phyloP scores from a whole-genome alignment of 2,329 filamentous ascomycete species.

The Diplodia seriata region DNA sequence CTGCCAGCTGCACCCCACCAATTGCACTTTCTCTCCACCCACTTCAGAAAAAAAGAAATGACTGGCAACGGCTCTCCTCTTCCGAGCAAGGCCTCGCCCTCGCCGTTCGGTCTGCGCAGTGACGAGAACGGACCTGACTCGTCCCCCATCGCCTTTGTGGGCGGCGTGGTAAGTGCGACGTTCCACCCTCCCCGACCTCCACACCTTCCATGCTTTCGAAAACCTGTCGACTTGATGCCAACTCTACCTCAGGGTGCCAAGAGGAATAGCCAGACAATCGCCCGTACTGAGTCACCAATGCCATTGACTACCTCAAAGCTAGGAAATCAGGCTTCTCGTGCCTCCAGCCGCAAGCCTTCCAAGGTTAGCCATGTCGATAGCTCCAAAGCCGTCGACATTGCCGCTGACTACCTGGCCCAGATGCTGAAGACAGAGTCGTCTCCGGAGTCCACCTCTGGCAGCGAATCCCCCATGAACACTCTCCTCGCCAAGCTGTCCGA shows the following conservation, averaged over 20 bases:
- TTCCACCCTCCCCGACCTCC: slow-evolving; percentile 35
- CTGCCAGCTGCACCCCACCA: background rate
- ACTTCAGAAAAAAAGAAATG: slow-evolving; percentile 43
- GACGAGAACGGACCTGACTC: slow-evolving; percentile 45
- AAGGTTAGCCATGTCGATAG: slow-evolving; percentile 42
- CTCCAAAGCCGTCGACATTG: slow-evolving; percentile 36
- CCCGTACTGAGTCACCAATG: slow-evolving; percentile 35
- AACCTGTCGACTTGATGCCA: slow-evolving; percentile 1
- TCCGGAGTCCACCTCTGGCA: slow-evolving; percentile 14
- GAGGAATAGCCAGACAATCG: slow-evolving; percentile 37
- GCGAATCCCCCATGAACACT: slow-evolving; percentile 60
- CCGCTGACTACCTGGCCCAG: slow-evolving; percentile 22
- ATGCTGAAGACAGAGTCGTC: slow-evolving; percentile 26
- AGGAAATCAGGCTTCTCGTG: slow-evolving; percentile 38
- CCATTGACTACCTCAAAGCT: slow-evolving; percentile 49
- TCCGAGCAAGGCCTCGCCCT: slow-evolving; percentile 45
- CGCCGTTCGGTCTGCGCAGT: slow-evolving; percentile 40
- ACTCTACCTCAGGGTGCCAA: slow-evolving; percentile 44
- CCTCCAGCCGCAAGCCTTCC: slow-evolving; percentile 29
- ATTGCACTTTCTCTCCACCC: background rate
- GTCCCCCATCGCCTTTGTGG: slow-evolving; percentile 44
- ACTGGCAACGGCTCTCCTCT: slow-evolving; percentile 52
- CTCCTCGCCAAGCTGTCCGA: slow-evolving; percentile 77
- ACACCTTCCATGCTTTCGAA: slow-evolving; percentile 35
- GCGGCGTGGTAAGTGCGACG: slow-evolving; percentile 42